Percentiles rank a stretch among this genome's conserved stretches.
phyloP scores from a whole-genome alignment of 495 filamentous ascomycete species.

The Penicillium daleae region DNA sequence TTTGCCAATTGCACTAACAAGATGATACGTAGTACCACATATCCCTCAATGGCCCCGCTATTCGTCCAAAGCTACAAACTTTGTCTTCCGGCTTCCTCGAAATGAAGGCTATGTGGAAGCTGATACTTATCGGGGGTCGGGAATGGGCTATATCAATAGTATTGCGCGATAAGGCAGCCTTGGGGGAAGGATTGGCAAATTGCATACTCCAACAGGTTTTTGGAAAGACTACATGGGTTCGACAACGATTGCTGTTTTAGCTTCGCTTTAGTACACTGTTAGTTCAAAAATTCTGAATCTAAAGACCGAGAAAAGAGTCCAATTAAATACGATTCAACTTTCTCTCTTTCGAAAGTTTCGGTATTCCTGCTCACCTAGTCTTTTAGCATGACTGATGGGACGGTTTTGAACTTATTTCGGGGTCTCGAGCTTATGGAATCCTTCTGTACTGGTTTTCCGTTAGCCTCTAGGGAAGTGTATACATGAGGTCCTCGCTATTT shows the following conservation, averaged over 20 bases:
- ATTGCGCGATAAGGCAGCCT: constrained; percentile 29
- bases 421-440: too few species aligned
- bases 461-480: too few species aligned
- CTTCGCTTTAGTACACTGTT: background rate
- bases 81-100: constrained; percentile 40
- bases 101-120: constrained; percentile 37
- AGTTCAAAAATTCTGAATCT: too few species aligned
- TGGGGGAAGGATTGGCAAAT: background rate
- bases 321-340: too few species aligned
- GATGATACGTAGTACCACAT: constrained; percentile 21
- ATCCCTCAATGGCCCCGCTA: constrained; percentile 38
- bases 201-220: background rate
- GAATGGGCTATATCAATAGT: constrained; percentile 38
- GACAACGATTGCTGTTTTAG: background rate
- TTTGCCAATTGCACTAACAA: background rate
- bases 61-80: constrained; percentile 27
- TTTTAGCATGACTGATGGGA: too few species aligned
- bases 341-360: too few species aligned
- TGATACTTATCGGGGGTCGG: constrained; percentile 35
- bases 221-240: background rate
- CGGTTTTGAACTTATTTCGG: too few species aligned
- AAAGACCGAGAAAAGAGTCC: too few species aligned
- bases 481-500: too few species aligned
- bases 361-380: too few species aligned
- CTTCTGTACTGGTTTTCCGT: too few species aligned